phyloP scores from a whole-genome alignment of 2,329 filamentous ascomycete species.

The Paracorniculantispora psalliotae region DNA sequence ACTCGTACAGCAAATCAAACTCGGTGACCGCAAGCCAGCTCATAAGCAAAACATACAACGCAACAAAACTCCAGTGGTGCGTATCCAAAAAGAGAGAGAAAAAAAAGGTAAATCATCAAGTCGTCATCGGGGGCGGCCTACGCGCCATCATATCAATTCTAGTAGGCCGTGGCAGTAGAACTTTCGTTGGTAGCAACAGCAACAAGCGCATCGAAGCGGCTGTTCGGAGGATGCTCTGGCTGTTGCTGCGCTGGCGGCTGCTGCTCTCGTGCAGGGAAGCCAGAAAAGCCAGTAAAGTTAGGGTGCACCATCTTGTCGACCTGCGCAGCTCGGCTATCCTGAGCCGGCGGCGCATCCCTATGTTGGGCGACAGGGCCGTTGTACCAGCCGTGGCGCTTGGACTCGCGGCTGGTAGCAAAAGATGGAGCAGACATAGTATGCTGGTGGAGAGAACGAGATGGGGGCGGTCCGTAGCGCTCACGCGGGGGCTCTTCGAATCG shows the following conservation, averaged over 20 bases:
- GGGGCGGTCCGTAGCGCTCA: constrained; percentile 26
- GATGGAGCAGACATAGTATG: constrained; percentile 57
- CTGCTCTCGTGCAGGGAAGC: constrained; percentile 40
- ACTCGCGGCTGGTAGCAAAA: constrained; percentile 51
- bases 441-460: constrained; percentile 40
- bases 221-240: constrained; percentile 13
- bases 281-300: constrained; percentile 48
- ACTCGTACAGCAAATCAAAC: neutral
- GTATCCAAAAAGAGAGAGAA: neutral
- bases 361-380: constrained; percentile 45
- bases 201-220: constrained; percentile 37
- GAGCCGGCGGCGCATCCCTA: constrained; percentile 29
- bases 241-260: constrained; percentile 19
- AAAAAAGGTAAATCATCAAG: constrained; percentile 1
- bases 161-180: constrained; percentile 38
- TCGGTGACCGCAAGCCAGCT: neutral
- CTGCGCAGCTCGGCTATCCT: constrained; percentile 35
- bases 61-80: neutral
- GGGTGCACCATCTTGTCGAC: constrained; percentile 56
- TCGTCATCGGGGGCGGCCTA: neutral
- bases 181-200: constrained; percentile 42
- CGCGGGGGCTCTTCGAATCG: constrained; percentile 46
- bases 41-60: neutral
- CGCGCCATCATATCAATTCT: neutral
- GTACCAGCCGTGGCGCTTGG: constrained; percentile 69